Evolutionary conservation across 495 filamentous ascomycete genomes (phyloP), one percentile per base, ranked within the genome.

Genomic region (Niebla homalea): DNA sequence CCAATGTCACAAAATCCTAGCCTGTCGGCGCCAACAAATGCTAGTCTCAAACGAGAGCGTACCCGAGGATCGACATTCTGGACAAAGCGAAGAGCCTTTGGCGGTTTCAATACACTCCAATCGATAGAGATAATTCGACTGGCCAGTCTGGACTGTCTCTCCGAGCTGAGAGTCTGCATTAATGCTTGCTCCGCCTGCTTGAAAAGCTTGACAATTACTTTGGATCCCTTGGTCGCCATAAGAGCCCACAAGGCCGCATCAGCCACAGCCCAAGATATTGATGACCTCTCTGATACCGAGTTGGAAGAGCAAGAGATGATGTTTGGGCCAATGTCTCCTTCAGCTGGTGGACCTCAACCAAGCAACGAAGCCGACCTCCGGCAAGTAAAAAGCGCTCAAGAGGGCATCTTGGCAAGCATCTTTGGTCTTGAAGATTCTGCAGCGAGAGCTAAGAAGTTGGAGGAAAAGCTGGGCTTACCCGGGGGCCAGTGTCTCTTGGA

Each of bases 81-180:
- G 58, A 44, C 52, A 10, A 46, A 53, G n/a, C 46, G 47, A 23
- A 69, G 73, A 0, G 78, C 74, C 0, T 56, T 80, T 10, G 75
- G 75, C 3, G 75, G 73, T 1, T 83, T 83, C 59, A 71, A 63
- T 37, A 64, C 69, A 37, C 67, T 83, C 16, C 71, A 70, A 52
- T 72, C 54, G 25, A 63, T 83, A 23, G 58, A 69, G 11, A 66
- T 81, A 1, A 62, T 81, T 42, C 75, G 80, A 46, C 75, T 83
- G 5, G 75, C 80, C 21, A 67, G 53, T 14, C 64, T 79, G 10
- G 77, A 80, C 19, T 67, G 76, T 32, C 52, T 80, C 5, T 50
- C 63, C 2, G 78, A 81, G 61, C 62, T 83, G 46, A 66, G 71
- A 25, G 43, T 61, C 2, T 81, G 76, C 49, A 61, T 83, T 20